phyloP scores from a whole-genome alignment of 2,329 filamentous ascomycete genomes.

The Xylariomycetidae sp. region DNA sequence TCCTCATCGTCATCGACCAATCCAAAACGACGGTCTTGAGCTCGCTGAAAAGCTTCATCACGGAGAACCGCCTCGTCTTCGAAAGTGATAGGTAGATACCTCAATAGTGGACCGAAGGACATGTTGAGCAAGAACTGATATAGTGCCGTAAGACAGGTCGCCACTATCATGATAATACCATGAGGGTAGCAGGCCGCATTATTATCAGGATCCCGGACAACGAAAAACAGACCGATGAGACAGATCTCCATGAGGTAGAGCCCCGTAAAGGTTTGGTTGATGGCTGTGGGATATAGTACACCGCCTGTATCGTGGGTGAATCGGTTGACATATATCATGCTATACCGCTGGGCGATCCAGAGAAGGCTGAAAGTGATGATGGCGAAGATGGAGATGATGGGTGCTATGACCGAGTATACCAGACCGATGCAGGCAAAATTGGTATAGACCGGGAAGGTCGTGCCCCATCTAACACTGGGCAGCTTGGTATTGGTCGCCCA shows the following conservation, averaged over 20 bases:
- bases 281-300: conserved; percentile 82
- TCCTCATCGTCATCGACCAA: conserved; percentile 49
- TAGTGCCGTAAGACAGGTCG: conserved; percentile 62
- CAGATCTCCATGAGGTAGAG: conserved; percentile 93
- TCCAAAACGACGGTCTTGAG: conserved; percentile 67
- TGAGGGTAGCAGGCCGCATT: conserved; percentile 64
- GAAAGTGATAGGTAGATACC: conserved; percentile 88
- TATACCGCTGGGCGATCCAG: conserved; percentile 95
- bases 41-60: conserved; percentile 81
- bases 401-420: conserved; percentile 84
- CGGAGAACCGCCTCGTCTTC: conserved; percentile 93
- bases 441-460: conserved; percentile 93
- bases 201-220: conserved; percentile 56
- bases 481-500: conserved; percentile 80
- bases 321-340: conserved; percentile 89
- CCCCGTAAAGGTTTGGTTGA: conserved; percentile 94
- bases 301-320: conserved; percentile 90
- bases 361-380: conserved; percentile 87
- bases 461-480: conserved; percentile 79
- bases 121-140: conserved; percentile 79
- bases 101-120: conserved; percentile 79
- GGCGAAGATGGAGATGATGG: conserved; percentile 88
- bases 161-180: conserved; percentile 78
- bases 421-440: conserved; percentile 91
- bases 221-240: conserved; percentile 84